phyloP scores from a whole-genome alignment of 2,329 filamentous ascomycete species.

The Apiospora marii region DNA sequence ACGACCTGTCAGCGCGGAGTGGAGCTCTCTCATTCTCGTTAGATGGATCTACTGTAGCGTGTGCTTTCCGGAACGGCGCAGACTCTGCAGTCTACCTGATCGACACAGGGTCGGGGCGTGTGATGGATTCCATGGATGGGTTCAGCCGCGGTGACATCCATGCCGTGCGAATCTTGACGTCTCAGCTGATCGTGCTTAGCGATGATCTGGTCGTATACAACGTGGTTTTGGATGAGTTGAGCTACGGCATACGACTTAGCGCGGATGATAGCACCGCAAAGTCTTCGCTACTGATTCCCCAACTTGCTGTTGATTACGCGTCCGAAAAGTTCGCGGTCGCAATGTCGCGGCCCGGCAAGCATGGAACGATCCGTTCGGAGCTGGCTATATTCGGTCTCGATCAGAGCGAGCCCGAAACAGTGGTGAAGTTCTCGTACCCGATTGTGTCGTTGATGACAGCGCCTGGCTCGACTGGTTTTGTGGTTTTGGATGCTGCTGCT shows the following conservation, averaged over 20 bases:
- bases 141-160: conserved; percentile 72
- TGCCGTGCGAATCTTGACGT: conserved; percentile 74
- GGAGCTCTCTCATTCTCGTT: conserved; percentile 81
- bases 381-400: conserved; percentile 74
- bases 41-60: conserved; percentile 84
- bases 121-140: conserved; percentile 72
- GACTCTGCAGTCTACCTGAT: conserved; percentile 77
- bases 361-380: conserved; percentile 53
- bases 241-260: conserved; percentile 69
- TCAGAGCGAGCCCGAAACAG: conserved; percentile 64
- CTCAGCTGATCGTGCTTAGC: conserved; percentile 78
- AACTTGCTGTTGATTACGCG: conserved; percentile 74
- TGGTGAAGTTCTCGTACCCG: conserved; percentile 62
- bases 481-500: conserved; percentile 78
- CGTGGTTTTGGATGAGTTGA: conserved; percentile 78
- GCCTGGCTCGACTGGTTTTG: conserved; percentile 72
- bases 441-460: conserved; percentile 74
- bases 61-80: conserved; percentile 63
- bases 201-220: conserved; percentile 82
- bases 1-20: conserved; percentile 47
- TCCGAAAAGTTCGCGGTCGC: conserved; percentile 73
- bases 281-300: conserved; percentile 57
- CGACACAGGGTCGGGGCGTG: conserved; percentile 71
- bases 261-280: conserved; percentile 43
- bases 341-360: conserved; percentile 45